phyloP scores from a whole-genome alignment of 2,329 filamentous ascomycete species.

The Westerdykella ornata region DNA sequence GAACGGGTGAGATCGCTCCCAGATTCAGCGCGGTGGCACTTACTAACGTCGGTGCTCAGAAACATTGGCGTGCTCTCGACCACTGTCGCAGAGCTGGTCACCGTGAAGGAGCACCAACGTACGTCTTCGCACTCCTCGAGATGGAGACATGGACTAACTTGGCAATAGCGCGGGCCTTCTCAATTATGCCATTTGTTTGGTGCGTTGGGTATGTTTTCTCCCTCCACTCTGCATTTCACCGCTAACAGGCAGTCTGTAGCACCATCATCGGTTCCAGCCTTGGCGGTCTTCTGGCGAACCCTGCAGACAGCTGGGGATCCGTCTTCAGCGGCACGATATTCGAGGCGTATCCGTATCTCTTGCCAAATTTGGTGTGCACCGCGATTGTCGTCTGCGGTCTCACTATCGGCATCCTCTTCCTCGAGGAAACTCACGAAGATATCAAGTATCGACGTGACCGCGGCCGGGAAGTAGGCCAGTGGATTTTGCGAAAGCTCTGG shows the following conservation, averaged over 20 bases:
- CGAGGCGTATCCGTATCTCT: slow-evolving; percentile 79
- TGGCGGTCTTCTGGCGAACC: slow-evolving; percentile 81
- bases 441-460: slow-evolving; percentile 70
- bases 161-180: slow-evolving; percentile 72
- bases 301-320: slow-evolving; percentile 72
- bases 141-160: slow-evolving; percentile 17
- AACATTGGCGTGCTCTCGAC: slow-evolving; percentile 96
- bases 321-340: slow-evolving; percentile 74
- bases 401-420: slow-evolving; percentile 70
- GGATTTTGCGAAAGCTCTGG: slow-evolving; percentile 47
- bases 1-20: slow-evolving; percentile 64
- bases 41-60: slow-evolving; percentile 43
- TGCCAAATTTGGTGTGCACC: slow-evolving; percentile 87
- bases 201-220: slow-evolving; percentile 64
- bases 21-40: slow-evolving; percentile 16
- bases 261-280: slow-evolving; percentile 90
- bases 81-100: slow-evolving; percentile 89
- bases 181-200: slow-evolving; percentile 98
- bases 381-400: slow-evolving; percentile 70
- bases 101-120: slow-evolving; percentile 88
- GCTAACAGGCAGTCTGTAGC: slow-evolving; percentile 42
- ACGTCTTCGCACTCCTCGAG: slow-evolving; percentile 34
- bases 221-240: slow-evolving; percentile 5
- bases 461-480: slow-evolving; percentile 69
- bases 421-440: slow-evolving; percentile 88